A percentile compares a stretch with the other conserved stretches of the same genome.
phyloP scores from a whole-genome alignment of 2,329 filamentous ascomycete genomes.

The Ceratocystis destructans region DNA sequence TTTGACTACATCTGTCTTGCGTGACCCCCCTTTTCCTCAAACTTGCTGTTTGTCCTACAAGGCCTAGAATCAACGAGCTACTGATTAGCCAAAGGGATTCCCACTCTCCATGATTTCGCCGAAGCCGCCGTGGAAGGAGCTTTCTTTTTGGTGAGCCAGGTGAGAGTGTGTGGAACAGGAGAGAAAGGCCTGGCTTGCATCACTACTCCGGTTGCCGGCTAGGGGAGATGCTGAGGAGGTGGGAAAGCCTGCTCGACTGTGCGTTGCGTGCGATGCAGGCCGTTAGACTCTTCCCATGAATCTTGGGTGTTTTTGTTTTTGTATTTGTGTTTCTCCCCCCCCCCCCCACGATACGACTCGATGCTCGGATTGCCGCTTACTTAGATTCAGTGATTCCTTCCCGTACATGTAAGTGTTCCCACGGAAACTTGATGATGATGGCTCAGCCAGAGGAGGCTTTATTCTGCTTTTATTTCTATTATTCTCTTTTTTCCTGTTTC shows the following conservation, averaged over 20 bases:
- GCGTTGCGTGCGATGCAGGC: not conserved
- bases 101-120: constrained; percentile 12
- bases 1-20: not conserved
- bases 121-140: not conserved
- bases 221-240: no score
- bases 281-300: not conserved
- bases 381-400: constrained; percentile 17
- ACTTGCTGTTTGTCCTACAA: no score
- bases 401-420: constrained; percentile 19
- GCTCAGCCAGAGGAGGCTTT: not conserved
- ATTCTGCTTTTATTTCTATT: no score
- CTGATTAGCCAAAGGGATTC: not conserved
- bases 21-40: not conserved
- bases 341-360: not conserved
- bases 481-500: no score
- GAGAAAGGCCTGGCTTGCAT: no score
- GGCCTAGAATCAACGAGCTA: not conserved
- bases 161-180: not conserved
- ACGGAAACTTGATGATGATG: not conserved
- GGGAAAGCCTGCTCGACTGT: not conserved
- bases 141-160: not conserved
- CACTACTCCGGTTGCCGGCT: no score
- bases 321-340: not conserved
- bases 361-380: constrained; percentile 6
- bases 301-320: not conserved